Percentiles rank a stretch among this genome's conserved stretches.
phyloP scores from a whole-genome alignment of 306 rosid species.

The Oxytropis ochrocephala region DNA sequence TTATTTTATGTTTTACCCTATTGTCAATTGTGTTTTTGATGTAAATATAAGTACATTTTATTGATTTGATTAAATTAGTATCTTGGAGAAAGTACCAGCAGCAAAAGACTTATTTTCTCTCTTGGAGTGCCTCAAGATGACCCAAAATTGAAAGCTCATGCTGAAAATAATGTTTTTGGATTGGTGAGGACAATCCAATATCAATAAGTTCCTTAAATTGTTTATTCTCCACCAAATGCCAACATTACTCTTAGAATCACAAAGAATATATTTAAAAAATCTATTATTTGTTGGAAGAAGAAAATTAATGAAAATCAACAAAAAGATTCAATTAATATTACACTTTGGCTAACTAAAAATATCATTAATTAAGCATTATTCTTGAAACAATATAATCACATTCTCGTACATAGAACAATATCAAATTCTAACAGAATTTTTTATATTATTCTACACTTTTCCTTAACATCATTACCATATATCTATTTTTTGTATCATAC shows the following conservation, averaged over 20 bases:
- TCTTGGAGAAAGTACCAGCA: slow-evolving; percentile 26
- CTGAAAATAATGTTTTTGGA: slow-evolving; percentile 23
- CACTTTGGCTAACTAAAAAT: background rate
- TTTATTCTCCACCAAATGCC: background rate
- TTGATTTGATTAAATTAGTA: background rate
- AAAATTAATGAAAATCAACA: no score
- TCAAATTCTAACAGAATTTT: background rate
- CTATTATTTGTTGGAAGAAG: no score
- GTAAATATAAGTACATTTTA: background rate
- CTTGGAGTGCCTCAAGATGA: slow-evolving; percentile 14
- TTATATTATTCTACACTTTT: background rate
- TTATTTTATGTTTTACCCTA: background rate
- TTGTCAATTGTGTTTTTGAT: background rate
- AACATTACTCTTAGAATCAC: background rate
- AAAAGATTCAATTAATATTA: background rate
- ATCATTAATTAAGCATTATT: background rate
- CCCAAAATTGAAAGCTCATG: slow-evolving; percentile 15
- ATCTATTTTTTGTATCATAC: background rate
- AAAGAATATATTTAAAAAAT: no score
- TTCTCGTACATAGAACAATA: background rate
- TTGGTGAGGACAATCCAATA: background rate
- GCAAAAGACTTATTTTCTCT: slow-evolving; percentile 26
- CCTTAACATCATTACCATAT: no score
- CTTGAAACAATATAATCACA: background rate
- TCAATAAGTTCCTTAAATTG: background rate